Conservation (phyloP, 345 rosid species). For the Salix dunnii region DNA sequence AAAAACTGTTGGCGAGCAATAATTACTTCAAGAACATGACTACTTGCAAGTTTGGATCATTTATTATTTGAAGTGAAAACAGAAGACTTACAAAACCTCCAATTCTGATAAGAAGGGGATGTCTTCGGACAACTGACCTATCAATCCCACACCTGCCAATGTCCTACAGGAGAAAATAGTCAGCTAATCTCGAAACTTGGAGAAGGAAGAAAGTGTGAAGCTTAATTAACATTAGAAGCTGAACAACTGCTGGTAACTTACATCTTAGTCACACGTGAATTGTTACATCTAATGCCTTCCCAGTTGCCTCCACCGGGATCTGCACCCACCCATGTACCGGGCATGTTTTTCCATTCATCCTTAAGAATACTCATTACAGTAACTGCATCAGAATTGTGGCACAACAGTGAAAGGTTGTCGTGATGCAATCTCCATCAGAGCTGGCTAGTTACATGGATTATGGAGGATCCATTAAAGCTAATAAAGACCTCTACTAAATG, state of each 20-base stretch:
- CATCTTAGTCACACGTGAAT: slow-evolving; percentile 52
- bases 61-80: not conserved
- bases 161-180: slow-evolving; percentile 42
- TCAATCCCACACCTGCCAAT: slow-evolving; percentile 48
- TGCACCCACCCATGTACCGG: slow-evolving; percentile 52
- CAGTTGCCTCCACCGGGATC: slow-evolving; percentile 74
- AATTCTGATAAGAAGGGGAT: slow-evolving; percentile 52
- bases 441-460: not conserved
- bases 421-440: not conserved
- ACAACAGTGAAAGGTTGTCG: not conserved
- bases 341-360: slow-evolving; percentile 42
- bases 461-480: not conserved
- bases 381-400: slow-evolving; percentile 33
- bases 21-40: no score
- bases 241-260: slow-evolving; percentile 23
- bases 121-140: slow-evolving; percentile 54
- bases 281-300: slow-evolving; percentile 61
- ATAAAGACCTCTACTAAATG: no score
- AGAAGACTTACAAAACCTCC: slow-evolving; percentile 50
- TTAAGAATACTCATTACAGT: slow-evolving; percentile 33
- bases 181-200: not conserved
- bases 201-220: not conserved
- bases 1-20: no score
- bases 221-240: not conserved
- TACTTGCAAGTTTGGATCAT: not conserved